These are phyloP conservation scores for Cryptosporidium felis DNA, from an alignment of 169 alveolate genomes.

Conservation along the genomic window DNA sequence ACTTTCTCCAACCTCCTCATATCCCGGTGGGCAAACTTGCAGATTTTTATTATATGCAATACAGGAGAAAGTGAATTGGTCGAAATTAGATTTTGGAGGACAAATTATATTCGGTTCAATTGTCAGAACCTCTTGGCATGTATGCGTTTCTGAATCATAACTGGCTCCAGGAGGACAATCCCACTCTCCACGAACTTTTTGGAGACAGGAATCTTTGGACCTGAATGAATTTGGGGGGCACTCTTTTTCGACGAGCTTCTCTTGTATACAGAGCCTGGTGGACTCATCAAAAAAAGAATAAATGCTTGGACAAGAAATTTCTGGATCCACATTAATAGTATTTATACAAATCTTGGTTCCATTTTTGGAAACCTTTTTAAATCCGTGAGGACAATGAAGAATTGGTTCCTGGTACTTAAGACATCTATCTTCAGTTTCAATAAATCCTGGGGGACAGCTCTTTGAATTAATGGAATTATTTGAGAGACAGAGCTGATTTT, in stretches of 20 bases:
- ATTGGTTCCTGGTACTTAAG: constrained; percentile 25
- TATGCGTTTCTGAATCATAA: constrained; percentile 14
- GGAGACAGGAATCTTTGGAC: constrained; percentile 3
- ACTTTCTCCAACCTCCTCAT: constrained; percentile 46
- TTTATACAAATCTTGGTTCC: constrained; percentile 22
- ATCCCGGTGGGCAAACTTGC: constrained; percentile 62
- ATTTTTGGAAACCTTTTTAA: constrained; percentile 1
- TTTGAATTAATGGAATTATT: background rate
- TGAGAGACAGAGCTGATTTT: constrained; percentile 46
- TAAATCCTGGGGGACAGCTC: constrained; percentile 51
- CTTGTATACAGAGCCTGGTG: constrained; percentile 1
- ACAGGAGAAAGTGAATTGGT: constrained; percentile 32
- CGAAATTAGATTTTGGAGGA: constrained; percentile 43
- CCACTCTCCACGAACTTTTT: constrained; percentile 32
- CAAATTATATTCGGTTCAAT: constrained; percentile 37
- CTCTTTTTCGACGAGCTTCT: background rate
- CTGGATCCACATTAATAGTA: constrained; percentile 28
- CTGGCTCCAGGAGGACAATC: constrained; percentile 66
- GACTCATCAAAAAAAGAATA: constrained; percentile 12
- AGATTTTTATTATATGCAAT: constrained; percentile 31
- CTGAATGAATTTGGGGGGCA: constrained; percentile 32
- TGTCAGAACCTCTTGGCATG: constrained; percentile 7
- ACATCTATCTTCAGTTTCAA: constrained; percentile 33
- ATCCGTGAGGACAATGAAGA: constrained; percentile 53
- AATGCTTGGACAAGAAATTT: constrained; percentile 16